These are phyloP conservation scores for Bigelowiella natans DNA, from an alignment of 78 protist species.

Conservation along the genomic window DNA sequence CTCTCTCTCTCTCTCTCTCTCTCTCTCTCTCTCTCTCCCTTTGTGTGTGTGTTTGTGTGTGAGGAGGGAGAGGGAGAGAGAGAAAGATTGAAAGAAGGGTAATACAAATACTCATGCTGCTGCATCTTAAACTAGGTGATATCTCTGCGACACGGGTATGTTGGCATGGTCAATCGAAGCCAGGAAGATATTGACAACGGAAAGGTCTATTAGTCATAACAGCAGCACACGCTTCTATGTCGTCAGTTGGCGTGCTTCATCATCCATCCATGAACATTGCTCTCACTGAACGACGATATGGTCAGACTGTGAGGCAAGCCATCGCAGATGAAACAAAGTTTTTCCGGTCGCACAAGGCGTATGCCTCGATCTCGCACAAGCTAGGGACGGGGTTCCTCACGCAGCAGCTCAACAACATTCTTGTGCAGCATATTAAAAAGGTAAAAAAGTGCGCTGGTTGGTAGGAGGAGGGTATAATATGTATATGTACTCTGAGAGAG, in stretches of 20 bases:
- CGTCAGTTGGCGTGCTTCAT: background rate
- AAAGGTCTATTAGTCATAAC: background rate
- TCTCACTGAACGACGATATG: background rate
- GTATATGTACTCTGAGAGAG: too few relatives aligned
- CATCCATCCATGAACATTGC: background rate
- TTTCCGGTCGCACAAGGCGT: background rate
- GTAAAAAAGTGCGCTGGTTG: too few relatives aligned
- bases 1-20: too few relatives aligned
- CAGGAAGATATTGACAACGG: background rate
- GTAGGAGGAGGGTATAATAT: too few relatives aligned
- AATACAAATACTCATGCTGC: too few relatives aligned
- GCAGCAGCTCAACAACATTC: conserved; percentile 11
- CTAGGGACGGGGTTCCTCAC: background rate
- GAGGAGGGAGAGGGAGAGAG: too few relatives aligned
- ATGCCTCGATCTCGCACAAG: conserved; percentile 8
- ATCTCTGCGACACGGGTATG: conserved; percentile 22
- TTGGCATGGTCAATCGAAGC: conserved; percentile 45
- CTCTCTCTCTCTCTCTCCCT: too few relatives aligned
- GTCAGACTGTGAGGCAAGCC: background rate
- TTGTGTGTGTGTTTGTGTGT: too few relatives aligned
- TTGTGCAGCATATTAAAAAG: background rate
- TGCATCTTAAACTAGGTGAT: too few relatives aligned
- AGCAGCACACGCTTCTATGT: background rate
- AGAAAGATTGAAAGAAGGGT: too few relatives aligned
- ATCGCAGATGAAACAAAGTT: background rate